Percentiles rank a stretch among this genome's conserved stretches.
phyloP scores from a whole-genome alignment of 192 early-diverging fungal species.

The Coemansia nantahalensis region DNA sequence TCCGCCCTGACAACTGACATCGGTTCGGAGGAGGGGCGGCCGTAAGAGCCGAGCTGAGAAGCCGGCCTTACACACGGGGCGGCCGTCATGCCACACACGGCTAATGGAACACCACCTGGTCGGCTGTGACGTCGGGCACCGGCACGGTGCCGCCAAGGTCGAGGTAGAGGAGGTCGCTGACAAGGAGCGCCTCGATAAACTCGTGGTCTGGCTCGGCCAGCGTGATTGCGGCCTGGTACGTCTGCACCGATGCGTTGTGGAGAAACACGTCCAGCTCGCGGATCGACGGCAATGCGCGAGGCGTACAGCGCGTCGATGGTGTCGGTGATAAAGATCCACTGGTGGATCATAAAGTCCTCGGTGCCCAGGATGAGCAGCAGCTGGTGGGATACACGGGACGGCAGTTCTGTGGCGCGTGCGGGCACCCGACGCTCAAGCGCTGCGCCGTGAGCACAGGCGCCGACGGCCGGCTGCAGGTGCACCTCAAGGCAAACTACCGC shows the following conservation, averaged over 20 bases:
- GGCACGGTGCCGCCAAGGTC: constrained; percentile 17
- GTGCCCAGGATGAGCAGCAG: constrained; percentile 74
- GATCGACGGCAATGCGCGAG: constrained; percentile 58
- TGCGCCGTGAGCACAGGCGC: constrained; percentile 77
- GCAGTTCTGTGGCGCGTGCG: constrained; percentile 93
- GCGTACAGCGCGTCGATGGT: constrained; percentile 68
- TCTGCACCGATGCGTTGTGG: constrained; percentile 67
- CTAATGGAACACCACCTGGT: no score
- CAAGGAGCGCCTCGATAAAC: constrained; percentile 73
- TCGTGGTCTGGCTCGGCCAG: constrained; percentile 69
- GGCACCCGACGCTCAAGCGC: constrained; percentile 81
- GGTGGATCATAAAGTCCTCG: constrained; percentile 84
- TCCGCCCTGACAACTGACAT: no score
- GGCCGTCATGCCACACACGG: no score
- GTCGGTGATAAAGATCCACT: constrained; percentile 94
- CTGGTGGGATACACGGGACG: no score
- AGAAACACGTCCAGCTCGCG: constrained; percentile 78
- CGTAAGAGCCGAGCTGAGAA: no score
- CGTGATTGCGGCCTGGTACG: constrained; percentile 70
- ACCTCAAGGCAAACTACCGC: constrained; percentile 88
- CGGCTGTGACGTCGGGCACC: no score
- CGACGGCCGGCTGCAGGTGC: constrained; percentile 75
- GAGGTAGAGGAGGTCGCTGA: constrained; percentile 46
- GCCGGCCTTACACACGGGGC: no score
- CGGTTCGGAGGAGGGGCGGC: no score